A percentile compares a stretch with the other conserved stretches of the same genome.
phyloP scores from a whole-genome alignment of 352 stramenopile genomes.

The Plasmopara viticola region DNA sequence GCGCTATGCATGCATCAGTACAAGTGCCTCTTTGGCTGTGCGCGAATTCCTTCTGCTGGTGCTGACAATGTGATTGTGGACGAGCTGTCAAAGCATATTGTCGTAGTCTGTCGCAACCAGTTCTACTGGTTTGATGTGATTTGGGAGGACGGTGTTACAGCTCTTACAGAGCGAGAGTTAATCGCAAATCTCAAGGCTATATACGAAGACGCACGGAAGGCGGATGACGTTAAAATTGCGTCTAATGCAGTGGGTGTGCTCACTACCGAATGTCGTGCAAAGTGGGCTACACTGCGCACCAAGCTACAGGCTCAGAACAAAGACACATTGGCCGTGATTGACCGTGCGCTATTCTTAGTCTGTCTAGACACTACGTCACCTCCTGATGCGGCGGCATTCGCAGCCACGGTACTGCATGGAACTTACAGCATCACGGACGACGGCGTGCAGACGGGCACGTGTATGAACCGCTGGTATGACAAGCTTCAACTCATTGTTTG shows the following conservation, averaged over 20 bases:
- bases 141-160: constrained; percentile 78
- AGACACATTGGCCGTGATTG: constrained; percentile 85
- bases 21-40: constrained; percentile 85
- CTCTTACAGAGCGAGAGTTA: constrained; percentile 89
- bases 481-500: constrained; percentile 96
- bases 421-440: constrained; percentile 83
- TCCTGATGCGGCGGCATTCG: constrained; percentile 63
- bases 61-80: constrained; percentile 81
- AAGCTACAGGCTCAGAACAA: constrained; percentile 69
- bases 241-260: constrained; percentile 85
- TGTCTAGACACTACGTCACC: constrained; percentile 91
- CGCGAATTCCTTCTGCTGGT: constrained; percentile 69
- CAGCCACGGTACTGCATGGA: constrained; percentile 86
- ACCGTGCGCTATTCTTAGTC: constrained; percentile 92
- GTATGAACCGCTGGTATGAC: constrained; percentile 97
- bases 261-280: constrained; percentile 86
- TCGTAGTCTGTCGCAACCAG: constrained; percentile 91
- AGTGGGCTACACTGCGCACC: constrained; percentile 85
- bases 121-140: constrained; percentile 95
- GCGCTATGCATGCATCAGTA: constrained; percentile 97
- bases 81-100: constrained; percentile 85
- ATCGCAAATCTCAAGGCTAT: constrained; percentile 89
- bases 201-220: constrained; percentile 69
- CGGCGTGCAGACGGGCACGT: constrained; percentile 84
- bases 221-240: constrained; percentile 45